These are phyloP conservation scores for Colletotrichum sp. DNA, from an alignment of 2,329 filamentous ascomycete species.

Conservation along the genomic window DNA sequence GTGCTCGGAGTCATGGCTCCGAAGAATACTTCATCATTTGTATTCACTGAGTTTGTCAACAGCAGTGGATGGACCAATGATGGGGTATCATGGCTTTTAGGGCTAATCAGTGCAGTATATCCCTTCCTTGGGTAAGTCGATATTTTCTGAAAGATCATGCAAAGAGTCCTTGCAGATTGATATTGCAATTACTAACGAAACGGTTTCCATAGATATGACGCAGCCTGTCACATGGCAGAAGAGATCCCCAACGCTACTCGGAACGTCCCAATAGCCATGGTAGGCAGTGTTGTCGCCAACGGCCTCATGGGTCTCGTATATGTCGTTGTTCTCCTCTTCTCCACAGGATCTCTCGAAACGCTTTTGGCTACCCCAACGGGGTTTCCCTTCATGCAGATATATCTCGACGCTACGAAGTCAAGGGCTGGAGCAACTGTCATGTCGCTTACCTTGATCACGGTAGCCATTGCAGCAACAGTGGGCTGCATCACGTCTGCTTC, in stretches of 20 bases:
- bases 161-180: rapidly evolving
- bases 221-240: constrained; percentile 37
- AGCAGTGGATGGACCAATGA: constrained; percentile 33
- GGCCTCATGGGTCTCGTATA: constrained; percentile 49
- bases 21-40: constrained; percentile 31
- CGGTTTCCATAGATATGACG: constrained; percentile 29
- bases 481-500: constrained; percentile 39
- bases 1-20: constrained; percentile 32
- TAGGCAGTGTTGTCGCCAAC: constrained; percentile 41
- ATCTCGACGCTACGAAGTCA: constrained; percentile 31
- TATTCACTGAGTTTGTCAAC: constrained; percentile 35
- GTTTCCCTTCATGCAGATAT: constrained; percentile 49
- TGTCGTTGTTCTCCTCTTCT: constrained; percentile 46
- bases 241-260: constrained; percentile 35
- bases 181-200: neutral
- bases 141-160: neutral
- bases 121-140: constrained; percentile 34
- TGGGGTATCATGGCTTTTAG: constrained; percentile 35
- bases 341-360: constrained; percentile 40
- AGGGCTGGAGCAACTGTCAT: constrained; percentile 29
- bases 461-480: constrained; percentile 32
- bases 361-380: constrained; percentile 44
- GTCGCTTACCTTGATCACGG: constrained; percentile 27
- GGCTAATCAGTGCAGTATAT: constrained; percentile 33
- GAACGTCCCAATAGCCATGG: constrained; percentile 37